Conservation (phyloP, 148 eudicot species). For the Polygonum aviculare region DNA sequence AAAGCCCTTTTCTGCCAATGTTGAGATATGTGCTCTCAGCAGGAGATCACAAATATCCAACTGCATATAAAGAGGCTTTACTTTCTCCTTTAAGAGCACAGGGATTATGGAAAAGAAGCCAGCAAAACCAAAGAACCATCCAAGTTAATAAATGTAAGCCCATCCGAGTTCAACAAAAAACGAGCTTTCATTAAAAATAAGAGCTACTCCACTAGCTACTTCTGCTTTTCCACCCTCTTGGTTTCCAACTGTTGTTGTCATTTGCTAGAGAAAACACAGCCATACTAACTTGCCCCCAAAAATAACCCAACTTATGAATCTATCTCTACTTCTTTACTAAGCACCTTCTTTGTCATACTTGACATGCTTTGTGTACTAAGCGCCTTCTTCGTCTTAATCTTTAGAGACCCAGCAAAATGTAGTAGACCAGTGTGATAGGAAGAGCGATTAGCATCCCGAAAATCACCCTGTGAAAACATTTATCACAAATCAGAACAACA, state of each 20-base stretch:
- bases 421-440: conserved; percentile 49
- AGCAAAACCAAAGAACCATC: background rate
- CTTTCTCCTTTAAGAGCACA: background rate
- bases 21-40: background rate
- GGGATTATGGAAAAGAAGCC: background rate
- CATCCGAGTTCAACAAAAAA: background rate
- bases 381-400: background rate
- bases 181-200: background rate
- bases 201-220: background rate
- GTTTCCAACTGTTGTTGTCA: background rate
- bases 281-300: background rate
- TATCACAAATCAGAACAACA: background rate
- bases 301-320: background rate
- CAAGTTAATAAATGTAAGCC: background rate
- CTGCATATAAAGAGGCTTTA: background rate
- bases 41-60: background rate
- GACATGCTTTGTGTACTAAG: background rate
- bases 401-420: conserved; percentile 45
- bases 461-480: conserved; percentile 35
- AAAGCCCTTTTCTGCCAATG: background rate
- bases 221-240: background rate
- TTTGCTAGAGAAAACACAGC: background rate
- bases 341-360: background rate
- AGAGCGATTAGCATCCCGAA: conserved; percentile 61
- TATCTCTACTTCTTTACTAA: background rate